These are phyloP conservation scores for Blastocystis sp. DNA, from an alignment of 352 stramenopile species.

Conservation along the genomic window DNA sequence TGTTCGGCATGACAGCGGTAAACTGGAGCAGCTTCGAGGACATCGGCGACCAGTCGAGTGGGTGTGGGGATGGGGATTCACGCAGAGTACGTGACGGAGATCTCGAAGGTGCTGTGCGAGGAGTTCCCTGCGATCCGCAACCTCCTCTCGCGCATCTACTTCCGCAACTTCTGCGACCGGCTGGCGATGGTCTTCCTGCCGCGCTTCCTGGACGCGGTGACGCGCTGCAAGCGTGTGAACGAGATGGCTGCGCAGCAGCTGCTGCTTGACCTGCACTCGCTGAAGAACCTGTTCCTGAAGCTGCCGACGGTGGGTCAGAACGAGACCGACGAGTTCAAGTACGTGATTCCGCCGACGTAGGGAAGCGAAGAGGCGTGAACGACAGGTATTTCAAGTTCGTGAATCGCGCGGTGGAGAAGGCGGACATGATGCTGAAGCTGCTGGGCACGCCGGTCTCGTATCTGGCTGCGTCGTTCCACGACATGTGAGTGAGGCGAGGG, in stretches of 20 bases:
- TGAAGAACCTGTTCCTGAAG: slow-evolving; percentile 91
- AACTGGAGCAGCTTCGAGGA: slow-evolving; percentile 84
- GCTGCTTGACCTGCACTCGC: slow-evolving; percentile 88
- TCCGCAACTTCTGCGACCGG: slow-evolving; percentile 93
- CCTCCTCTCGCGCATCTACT: slow-evolving; percentile 81
- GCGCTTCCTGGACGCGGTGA: slow-evolving; percentile 50
- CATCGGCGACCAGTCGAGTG: slow-evolving; percentile 82
- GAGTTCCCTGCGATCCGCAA: slow-evolving; percentile 79
- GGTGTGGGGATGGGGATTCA: not conserved
- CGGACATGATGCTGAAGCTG: slow-evolving; percentile 91
- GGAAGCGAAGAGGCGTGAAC: not conserved
- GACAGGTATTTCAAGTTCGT: slow-evolving; percentile 90
- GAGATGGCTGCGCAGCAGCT: slow-evolving; percentile 91
- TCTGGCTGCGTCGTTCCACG: slow-evolving; percentile 77
- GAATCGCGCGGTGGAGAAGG: slow-evolving; percentile 62
- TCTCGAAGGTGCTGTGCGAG: slow-evolving; percentile 77
- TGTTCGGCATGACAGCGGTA: slow-evolving; percentile 75
- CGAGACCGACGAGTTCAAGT: slow-evolving; percentile 60
- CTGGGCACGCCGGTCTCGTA: slow-evolving; percentile 85
- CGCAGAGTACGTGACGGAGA: slow-evolving; percentile 76
- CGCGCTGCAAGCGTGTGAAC: slow-evolving; percentile 70
- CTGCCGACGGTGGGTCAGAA: slow-evolving; percentile 73
- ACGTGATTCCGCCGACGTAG: slow-evolving; percentile 27
- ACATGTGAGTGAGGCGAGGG: slow-evolving; percentile 72
- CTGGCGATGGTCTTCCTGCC: slow-evolving; percentile 81